Conservation (phyloP, 169 alveolate species). For the Toxoplasma gondii region DNA sequence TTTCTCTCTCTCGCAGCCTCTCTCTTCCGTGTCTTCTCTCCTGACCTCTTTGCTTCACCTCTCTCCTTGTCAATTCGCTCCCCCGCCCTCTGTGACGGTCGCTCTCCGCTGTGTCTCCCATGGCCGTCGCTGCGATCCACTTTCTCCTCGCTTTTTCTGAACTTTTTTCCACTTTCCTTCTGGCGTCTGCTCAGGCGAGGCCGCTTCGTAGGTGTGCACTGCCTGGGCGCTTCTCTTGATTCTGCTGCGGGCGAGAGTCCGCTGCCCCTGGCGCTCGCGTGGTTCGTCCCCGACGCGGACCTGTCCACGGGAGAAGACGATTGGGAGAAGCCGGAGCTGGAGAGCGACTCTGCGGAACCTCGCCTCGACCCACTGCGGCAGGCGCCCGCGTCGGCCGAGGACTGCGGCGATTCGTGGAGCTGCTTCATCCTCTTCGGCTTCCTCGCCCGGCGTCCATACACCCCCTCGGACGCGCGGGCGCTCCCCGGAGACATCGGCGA, state of each 20-base stretch:
- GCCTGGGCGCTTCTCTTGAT: not conserved
- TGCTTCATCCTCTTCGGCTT: not conserved
- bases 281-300: not conserved
- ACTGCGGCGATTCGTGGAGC: slow-evolving; percentile 8
- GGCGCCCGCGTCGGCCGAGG: not conserved
- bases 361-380: not conserved
- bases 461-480: not conserved
- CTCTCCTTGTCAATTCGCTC: not conserved
- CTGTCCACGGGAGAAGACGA: not conserved
- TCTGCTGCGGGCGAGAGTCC: not conserved
- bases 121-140: no score
- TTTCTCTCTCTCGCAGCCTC: not conserved
- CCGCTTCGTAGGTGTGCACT: slow-evolving; percentile 9
- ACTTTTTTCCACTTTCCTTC: no score
- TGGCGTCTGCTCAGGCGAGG: not conserved
- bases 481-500: not conserved
- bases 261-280: not conserved
- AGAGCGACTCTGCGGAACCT: not conserved
- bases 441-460: not conserved
- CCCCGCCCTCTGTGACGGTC: not conserved
- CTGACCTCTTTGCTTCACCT: not conserved
- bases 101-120: not conserved
- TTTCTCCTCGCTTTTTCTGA: not conserved
- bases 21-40: not conserved
- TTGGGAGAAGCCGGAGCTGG: not conserved